Evolutionary conservation across 768 basidiomycete genomes (phyloP).

Genomic region (Leccinum aurantiacum): DNA sequence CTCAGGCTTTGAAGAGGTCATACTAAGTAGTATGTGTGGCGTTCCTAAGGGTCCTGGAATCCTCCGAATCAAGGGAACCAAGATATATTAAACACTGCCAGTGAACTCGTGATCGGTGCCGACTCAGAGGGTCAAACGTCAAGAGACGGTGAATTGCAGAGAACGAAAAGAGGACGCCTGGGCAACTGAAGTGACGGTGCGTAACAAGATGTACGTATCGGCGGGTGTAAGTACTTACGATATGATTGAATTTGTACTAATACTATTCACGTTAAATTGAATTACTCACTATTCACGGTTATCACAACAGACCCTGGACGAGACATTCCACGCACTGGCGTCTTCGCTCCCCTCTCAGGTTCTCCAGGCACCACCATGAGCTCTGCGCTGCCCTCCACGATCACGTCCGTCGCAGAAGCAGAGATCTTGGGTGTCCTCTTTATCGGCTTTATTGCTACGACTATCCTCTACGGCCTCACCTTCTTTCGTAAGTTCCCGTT

Average conservation of each 20-base stretch:
- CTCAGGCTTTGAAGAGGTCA: too few relatives aligned
- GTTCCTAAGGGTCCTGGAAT: too few relatives aligned
- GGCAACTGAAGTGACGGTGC: too few relatives aligned
- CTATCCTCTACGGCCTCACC: slow-evolving; percentile 33
- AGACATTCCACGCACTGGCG: not conserved
- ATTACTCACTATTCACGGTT: slow-evolving; percentile 3
- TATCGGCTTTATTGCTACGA: slow-evolving; percentile 28
- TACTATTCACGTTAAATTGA: not conserved
- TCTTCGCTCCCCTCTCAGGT: not conserved
- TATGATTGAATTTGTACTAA: slow-evolving; percentile 2
- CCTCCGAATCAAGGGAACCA: too few relatives aligned
- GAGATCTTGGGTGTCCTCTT: slow-evolving; percentile 30
- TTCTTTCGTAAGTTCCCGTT: slow-evolving; percentile 31
- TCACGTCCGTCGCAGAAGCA: slow-evolving; percentile 20
- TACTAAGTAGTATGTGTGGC: too few relatives aligned
- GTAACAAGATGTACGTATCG: too few relatives aligned
- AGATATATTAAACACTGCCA: too few relatives aligned
- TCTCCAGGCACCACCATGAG: slow-evolving; percentile 18
- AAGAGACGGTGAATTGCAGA: too few relatives aligned
- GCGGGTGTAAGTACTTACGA: too few relatives aligned
- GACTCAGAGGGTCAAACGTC: too few relatives aligned
- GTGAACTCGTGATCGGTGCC: too few relatives aligned
- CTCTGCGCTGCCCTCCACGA: not conserved
- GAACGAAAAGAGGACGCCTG: too few relatives aligned
- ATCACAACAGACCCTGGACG: not conserved